Conservation (phyloP, 371 early-diverging fungal genomes). For the Mucor irregularis region DNA sequence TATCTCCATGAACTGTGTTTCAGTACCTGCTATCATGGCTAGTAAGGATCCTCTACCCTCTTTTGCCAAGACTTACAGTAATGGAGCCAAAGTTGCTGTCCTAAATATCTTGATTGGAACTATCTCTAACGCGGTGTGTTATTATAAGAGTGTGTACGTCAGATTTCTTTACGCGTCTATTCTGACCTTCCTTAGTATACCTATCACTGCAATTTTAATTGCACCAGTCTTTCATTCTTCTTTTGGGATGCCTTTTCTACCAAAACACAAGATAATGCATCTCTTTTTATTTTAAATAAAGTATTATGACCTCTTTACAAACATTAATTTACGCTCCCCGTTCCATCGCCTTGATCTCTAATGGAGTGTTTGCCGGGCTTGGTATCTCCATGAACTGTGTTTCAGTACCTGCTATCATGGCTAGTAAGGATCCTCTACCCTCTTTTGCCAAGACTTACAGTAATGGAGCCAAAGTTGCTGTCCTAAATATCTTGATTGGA, state of each 20-base stretch:
- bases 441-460: constrained; percentile 10
- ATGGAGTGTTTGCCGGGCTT: constrained; percentile 16
- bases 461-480: not conserved
- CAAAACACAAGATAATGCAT: too few relatives aligned
- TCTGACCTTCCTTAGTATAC: constrained; percentile 1
- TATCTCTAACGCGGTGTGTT: constrained; percentile 2
- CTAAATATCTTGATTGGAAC: constrained; percentile 1
- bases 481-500: constrained; percentile 1
- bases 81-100: not conserved
- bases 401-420: constrained; percentile 16
- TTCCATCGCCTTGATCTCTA: constrained; percentile 10
- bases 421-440: constrained; percentile 14
- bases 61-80: constrained; percentile 7
- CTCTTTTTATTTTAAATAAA: too few relatives aligned
- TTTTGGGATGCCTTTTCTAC: too few relatives aligned
- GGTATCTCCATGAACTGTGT: not conserved
- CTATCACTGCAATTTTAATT: constrained; percentile 12
- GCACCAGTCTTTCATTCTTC: too few relatives aligned
- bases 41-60: constrained; percentile 15
- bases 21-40: constrained; percentile 16
- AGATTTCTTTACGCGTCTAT: constrained; percentile 3
- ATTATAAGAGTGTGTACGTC: constrained; percentile 7
- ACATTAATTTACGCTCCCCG: constrained; percentile 13
- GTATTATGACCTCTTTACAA: constrained; percentile 11
- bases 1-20: not conserved